Conservation (phyloP, 2,329 filamentous ascomycete species). For the Daldinia sp. region DNA sequence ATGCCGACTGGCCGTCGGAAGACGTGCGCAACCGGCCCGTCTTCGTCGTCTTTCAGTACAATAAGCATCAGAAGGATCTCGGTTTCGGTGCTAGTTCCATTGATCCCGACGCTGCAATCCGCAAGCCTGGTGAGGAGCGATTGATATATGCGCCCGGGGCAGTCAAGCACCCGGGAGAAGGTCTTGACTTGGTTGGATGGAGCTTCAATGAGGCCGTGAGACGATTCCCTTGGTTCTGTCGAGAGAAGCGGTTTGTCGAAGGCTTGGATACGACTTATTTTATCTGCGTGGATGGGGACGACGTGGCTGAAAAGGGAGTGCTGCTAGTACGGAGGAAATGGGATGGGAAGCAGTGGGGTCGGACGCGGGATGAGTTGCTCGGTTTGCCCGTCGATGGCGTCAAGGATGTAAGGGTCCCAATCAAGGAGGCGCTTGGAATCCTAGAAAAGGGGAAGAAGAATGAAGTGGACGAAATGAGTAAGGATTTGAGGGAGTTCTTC, state of each 20-base stretch:
- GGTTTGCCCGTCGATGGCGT: background rate
- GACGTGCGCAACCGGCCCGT: conserved; percentile 21
- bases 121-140: background rate
- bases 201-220: conserved; percentile 26
- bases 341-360: background rate
- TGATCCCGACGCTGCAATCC: conserved; percentile 13
- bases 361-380: background rate
- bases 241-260: conserved; percentile 23
- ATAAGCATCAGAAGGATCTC: conserved; percentile 25
- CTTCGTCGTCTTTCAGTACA: conserved; percentile 31
- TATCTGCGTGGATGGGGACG: background rate
- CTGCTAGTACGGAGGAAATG: background rate
- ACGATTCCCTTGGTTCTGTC: conserved; percentile 31
- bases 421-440: background rate
- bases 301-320: background rate
- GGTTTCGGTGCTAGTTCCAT: conserved; percentile 19
- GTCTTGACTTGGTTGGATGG: conserved; percentile 3
- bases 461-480: background rate
- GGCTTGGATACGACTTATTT: conserved; percentile 17
- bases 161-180: background rate
- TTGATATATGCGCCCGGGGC: background rate
- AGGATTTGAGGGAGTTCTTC: background rate
- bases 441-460: background rate
- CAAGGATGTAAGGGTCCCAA: background rate
- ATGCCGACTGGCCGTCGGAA: conserved; percentile 24